A percentile compares a stretch with the other conserved stretches of the same genome.
These are phyloP conservation scores for Penicillium malachiteum DNA, from an alignment of 495 filamentous ascomycete genomes.

Conservation along the genomic window DNA sequence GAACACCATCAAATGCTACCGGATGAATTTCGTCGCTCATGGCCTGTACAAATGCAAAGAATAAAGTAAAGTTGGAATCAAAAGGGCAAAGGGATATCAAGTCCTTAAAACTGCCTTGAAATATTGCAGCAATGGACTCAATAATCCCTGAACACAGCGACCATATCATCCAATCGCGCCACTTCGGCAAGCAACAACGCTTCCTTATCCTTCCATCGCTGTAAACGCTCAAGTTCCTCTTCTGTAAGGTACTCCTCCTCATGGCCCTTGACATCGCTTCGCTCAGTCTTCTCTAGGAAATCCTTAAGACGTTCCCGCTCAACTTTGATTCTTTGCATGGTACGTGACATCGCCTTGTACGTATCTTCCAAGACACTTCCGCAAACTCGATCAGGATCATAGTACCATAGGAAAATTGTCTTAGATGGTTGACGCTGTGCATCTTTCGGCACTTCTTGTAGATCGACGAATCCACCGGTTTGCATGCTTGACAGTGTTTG, in stretches of 20 bases:
- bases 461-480: conserved; percentile 74
- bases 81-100: too few species aligned
- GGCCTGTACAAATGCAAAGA: conserved; percentile 13
- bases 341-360: conserved; percentile 88
- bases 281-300: conserved; percentile 72
- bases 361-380: conserved; percentile 67
- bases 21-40: conserved; percentile 16
- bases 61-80: not conserved
- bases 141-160: conserved; percentile 81
- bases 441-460: conserved; percentile 91
- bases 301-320: conserved; percentile 65
- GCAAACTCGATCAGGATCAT: conserved; percentile 68
- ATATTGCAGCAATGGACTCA: conserved; percentile 29
- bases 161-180: conserved; percentile 75
- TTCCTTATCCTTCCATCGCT: conserved; percentile 69
- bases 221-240: conserved; percentile 63
- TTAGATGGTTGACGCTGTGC: conserved; percentile 70
- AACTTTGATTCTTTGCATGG: conserved; percentile 69
- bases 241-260: conserved; percentile 73
- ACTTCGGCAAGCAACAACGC: conserved; percentile 74
- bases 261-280: conserved; percentile 77
- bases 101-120: too few species aligned
- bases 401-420: conserved; percentile 88
- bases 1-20: not conserved
- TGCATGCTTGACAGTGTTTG: conserved; percentile 79